These are phyloP conservation scores for Pichia ethanolica DNA, from an alignment of 805 yeast genomes.

Conservation along the genomic window DNA sequence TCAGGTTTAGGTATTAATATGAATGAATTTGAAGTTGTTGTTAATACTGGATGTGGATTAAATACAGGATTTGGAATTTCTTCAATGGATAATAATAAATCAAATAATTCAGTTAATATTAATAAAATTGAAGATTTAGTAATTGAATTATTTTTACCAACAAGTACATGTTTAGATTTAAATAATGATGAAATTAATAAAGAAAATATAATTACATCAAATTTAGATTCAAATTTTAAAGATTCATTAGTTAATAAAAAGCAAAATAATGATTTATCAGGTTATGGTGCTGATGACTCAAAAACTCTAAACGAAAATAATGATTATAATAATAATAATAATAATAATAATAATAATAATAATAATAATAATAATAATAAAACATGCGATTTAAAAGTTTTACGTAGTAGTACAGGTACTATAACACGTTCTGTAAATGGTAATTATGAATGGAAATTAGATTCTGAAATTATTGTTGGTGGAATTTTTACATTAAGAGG, in stretches of 20 bases:
- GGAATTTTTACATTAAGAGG: slow-evolving; percentile 11
- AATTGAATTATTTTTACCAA: slow-evolving; percentile 30
- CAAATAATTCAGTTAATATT: slow-evolving; percentile 29
- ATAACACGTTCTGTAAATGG: slow-evolving; percentile 3
- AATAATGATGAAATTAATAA: not conserved
- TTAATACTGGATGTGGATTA: slow-evolving; percentile 7
- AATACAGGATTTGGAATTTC: slow-evolving; percentile 5
- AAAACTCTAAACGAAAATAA: too few species aligned
- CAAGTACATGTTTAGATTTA: slow-evolving; percentile 3
- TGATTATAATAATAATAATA: too few species aligned
- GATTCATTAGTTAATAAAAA: not conserved
- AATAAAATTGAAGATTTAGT: slow-evolving; percentile 40
- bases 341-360: slow-evolving; percentile 32
- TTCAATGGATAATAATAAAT: not conserved
- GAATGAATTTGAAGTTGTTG: slow-evolving; percentile 54
- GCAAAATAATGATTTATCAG: not conserved
- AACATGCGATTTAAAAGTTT: slow-evolving; percentile 6
- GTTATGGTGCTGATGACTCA: not conserved
- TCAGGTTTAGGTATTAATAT: slow-evolving; percentile 44
- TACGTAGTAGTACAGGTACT: slow-evolving; percentile 11
- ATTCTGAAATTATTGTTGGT: slow-evolving; percentile 8
- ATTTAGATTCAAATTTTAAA: not conserved
- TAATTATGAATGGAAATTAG: slow-evolving; percentile 17
- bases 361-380: not conserved
- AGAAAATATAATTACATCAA: not conserved